Evolutionary conservation across 2,329 filamentous ascomycete genomes (phyloP).

Genomic region (Zasmidium angulare): DNA sequence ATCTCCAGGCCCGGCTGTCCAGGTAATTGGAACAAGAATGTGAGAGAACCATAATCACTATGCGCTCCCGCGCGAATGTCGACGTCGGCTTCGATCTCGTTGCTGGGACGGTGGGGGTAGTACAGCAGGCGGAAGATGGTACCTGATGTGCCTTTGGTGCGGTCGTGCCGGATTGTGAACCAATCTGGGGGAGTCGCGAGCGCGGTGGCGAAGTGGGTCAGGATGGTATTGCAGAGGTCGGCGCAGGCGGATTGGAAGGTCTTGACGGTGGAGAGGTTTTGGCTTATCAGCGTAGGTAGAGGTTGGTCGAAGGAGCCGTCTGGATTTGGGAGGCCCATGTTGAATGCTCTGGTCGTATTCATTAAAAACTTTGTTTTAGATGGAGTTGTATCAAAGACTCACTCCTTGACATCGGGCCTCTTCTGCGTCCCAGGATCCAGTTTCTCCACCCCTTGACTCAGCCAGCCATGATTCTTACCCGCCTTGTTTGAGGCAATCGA

Average conservation of each 20-base stretch:
- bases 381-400: conserved; percentile 1
- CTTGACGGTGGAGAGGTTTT: conserved; percentile 61
- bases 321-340: conserved; percentile 73
- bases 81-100: conserved; percentile 27
- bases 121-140: conserved; percentile 57
- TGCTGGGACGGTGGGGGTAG: conserved; percentile 27
- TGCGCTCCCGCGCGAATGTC: conserved; percentile 89
- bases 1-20: conserved; percentile 88
- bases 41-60: conserved; percentile 75
- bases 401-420: conserved; percentile 77
- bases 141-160: conserved; percentile 50
- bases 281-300: conserved; percentile 64
- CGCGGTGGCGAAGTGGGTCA: conserved; percentile 75
- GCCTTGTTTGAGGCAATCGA: conserved; percentile 64
- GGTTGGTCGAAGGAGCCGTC: conserved; percentile 71
- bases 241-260: conserved; percentile 72
- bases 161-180: conserved; percentile 63
- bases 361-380: no score
- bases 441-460: conserved; percentile 82
- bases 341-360: conserved; percentile 73
- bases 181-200: conserved; percentile 57
- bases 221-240: conserved; percentile 68
- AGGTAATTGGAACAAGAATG: conserved; percentile 77
- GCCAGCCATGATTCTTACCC: conserved; percentile 80
- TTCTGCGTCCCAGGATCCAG: conserved; percentile 81